Conservation (phyloP, 2,329 filamentous ascomycete genomes). For the Diatrype stigma region DNA sequence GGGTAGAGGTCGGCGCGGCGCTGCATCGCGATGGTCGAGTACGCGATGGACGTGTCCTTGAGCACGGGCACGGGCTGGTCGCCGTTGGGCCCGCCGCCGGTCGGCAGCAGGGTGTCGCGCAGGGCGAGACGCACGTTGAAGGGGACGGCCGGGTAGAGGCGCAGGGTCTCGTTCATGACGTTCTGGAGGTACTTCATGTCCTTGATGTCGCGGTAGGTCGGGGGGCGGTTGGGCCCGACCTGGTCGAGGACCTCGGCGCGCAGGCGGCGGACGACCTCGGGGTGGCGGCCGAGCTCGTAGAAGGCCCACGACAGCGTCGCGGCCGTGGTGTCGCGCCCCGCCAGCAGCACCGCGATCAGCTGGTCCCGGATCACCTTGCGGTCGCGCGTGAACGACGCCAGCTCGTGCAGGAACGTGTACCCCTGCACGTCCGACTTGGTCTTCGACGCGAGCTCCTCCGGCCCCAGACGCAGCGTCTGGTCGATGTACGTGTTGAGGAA, state of each 20-base stretch:
- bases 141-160: slow-evolving; percentile 73
- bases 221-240: slow-evolving; percentile 59
- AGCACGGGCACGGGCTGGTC: slow-evolving; percentile 58
- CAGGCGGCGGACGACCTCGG: slow-evolving; percentile 62
- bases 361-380: slow-evolving; percentile 75
- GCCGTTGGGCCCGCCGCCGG: slow-evolving; percentile 63
- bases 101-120: slow-evolving; percentile 69
- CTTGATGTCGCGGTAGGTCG: slow-evolving; percentile 79
- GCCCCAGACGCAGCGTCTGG: slow-evolving; percentile 62
- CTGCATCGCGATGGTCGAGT: slow-evolving; percentile 70
- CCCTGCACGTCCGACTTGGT: slow-evolving; percentile 65
- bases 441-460: slow-evolving; percentile 69
- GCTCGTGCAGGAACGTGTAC: slow-evolving; percentile 83
- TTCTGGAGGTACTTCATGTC: slow-evolving; percentile 78
- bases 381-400: slow-evolving; percentile 75
- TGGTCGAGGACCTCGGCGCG: slow-evolving; percentile 66
- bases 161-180: slow-evolving; percentile 71
- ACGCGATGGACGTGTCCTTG: slow-evolving; percentile 62
- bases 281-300: slow-evolving; percentile 74
- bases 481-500: slow-evolving; percentile 80
- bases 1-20: slow-evolving; percentile 62
- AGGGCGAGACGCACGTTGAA: slow-evolving; percentile 73
- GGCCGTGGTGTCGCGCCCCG: slow-evolving; percentile 84
- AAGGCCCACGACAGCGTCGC: slow-evolving; percentile 75
- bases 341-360: slow-evolving; percentile 75